phyloP scores from a whole-genome alignment of 2,329 filamentous ascomycete species.

The Chaetomium strumarium region DNA sequence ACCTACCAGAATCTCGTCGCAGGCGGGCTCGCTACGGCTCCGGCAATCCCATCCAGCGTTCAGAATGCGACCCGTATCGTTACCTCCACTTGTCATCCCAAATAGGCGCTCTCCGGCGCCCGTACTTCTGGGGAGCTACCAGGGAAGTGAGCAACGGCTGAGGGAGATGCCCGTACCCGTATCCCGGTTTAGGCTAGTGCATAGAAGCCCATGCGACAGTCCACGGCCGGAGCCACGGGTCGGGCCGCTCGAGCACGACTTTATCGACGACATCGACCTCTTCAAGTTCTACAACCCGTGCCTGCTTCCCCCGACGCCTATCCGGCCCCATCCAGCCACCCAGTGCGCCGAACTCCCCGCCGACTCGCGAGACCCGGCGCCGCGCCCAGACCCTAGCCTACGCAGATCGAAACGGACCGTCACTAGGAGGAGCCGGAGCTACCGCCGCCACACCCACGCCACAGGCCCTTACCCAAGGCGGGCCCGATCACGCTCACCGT shows the following conservation, averaged over 20 bases:
- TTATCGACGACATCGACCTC: slow-evolving; percentile 9
- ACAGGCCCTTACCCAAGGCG: not conserved
- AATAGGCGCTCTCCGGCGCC: not conserved
- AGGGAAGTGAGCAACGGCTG: not conserved
- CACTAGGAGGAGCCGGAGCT: not conserved
- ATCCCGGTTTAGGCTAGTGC: too few relatives aligned
- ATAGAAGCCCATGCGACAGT: not conserved
- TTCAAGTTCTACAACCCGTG: slow-evolving; percentile 20
- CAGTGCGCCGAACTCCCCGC: not conserved
- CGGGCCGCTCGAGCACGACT: too few relatives aligned
- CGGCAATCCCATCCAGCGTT: not conserved
- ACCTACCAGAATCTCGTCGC: not conserved
- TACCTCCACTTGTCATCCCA: slow-evolving; percentile 11
- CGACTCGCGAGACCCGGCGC: not conserved
- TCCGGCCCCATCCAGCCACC: not conserved
- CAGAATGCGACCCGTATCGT: slow-evolving; percentile 5
- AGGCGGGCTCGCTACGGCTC: not conserved
- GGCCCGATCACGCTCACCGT: not conserved
- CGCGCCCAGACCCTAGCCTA: not conserved
- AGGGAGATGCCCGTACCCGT: not conserved
- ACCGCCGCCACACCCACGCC: not conserved
- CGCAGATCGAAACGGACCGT: not conserved
- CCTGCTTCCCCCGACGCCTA: slow-evolving; percentile 14
- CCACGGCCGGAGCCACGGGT: not conserved
- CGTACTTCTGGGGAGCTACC: not conserved